Base-by-base conservation (phyloP, 768 basidiomycete species). In the Antrodiella citrinella region DNA sequence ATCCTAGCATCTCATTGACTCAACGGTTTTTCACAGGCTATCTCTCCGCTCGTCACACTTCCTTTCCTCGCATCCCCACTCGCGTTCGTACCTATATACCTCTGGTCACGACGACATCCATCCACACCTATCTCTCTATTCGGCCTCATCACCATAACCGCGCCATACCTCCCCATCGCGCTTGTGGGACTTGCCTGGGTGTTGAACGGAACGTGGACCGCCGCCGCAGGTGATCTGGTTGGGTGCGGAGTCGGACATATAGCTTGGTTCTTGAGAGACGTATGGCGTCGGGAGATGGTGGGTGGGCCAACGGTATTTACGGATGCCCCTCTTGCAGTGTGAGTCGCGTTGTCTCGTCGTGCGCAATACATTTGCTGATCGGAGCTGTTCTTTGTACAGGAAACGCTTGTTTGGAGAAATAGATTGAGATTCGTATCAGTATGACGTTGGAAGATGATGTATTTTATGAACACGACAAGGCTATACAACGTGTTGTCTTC, bases 91-190 rank as follows among this genome's bases (percentile, higher is more conserved):
- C 87, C 95, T 2, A 96, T 97, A 38, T 99, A 99, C 65, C 74
- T 98, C 52, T 99, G 96, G 96, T 92, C 93, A 15, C 74, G 95
- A 48, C 77, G 93, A 19, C 95, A 99, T 64, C 93, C 95, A 2
- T 82, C 86, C 3, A 91, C 92, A 3, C 91, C 91, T n/a, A 92
- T 99, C 51, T 94, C 91, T 2, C 79, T 99, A 13, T 96, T 99
- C 59, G 95, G 95, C 7, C 72, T 98, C 22, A 75, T 98, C 60
- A 97, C 91, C 3, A 93, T 99, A 61, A 86, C 91, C 0, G 95
- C 95, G 0, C 91, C 95, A 0, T 97, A 99, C 66, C 82, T 99
- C 4, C 95, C 95, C 2, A 68, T 94, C 24, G 92, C 91, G 0
- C 83, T 98, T 26, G 88, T 97, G 19, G 86, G 74, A 0, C 89